Evolutionary conservation across 495 filamentous ascomycete species (phyloP).

Genomic region (Hypomontagnella submonticulosa): DNA sequence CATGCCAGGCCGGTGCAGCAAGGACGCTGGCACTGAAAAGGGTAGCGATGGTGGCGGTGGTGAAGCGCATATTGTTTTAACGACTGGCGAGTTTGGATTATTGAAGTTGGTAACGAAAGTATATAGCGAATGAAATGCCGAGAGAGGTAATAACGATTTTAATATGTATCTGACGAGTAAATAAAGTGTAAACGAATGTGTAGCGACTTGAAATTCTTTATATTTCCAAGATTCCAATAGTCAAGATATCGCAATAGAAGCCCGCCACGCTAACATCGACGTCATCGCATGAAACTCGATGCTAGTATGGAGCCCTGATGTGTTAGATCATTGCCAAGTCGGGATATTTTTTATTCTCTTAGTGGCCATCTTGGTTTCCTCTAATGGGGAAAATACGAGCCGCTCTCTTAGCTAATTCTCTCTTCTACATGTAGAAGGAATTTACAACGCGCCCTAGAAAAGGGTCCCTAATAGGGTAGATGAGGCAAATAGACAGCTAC

Average conservation of each 20-base stretch:
- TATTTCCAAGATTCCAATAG: neutral
- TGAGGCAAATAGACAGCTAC: neutral
- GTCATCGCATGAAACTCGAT: constrained; percentile 29
- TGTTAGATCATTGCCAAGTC: neutral
- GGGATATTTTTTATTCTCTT: constrained; percentile 17
- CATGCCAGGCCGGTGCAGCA: constrained; percentile 1
- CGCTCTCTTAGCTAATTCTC: constrained; percentile 1
- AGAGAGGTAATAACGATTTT: neutral
- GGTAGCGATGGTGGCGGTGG: constrained; percentile 9
- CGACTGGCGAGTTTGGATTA: constrained; percentile 4
- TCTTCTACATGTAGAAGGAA: neutral
- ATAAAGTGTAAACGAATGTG: no score
- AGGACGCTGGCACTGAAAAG: constrained; percentile 22
- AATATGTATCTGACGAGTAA: neutral
- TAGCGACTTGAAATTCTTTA: no score
- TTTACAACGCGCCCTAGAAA: neutral
- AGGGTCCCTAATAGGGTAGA: neutral
- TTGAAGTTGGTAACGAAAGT: neutral
- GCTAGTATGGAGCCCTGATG: neutral
- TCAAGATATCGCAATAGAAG: constrained; percentile 3
- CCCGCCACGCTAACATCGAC: constrained; percentile 21
- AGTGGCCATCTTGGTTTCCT: neutral
- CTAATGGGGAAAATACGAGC: constrained; percentile 27
- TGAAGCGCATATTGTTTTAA: constrained; percentile 33
- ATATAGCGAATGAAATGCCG: constrained; percentile 11